These are phyloP conservation scores for Apiotrichum brassicae DNA, from an alignment of 1,284 basidiomycete genomes.

Conservation along the genomic window DNA sequence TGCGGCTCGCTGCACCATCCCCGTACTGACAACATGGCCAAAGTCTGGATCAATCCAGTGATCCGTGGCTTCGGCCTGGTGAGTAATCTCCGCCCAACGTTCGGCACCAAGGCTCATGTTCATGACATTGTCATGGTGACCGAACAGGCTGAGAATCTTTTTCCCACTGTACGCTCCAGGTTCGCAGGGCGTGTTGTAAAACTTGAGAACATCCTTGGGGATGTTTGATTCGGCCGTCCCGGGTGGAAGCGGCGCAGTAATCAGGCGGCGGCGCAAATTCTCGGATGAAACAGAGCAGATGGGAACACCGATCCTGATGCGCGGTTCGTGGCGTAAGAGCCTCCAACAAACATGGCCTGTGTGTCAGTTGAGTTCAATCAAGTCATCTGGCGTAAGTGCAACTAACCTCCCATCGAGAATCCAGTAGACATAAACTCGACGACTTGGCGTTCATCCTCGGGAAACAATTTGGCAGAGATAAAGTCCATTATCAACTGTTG, in stretches of 20 bases:
- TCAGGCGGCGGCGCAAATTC: constrained; percentile 1
- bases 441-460: constrained; percentile 58
- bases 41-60: constrained; percentile 36
- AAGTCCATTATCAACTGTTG: constrained; percentile 76
- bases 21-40: constrained; percentile 42
- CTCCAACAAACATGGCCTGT: constrained; percentile 14
- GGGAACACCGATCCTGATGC: constrained; percentile 8
- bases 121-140: constrained; percentile 41
- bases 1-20: constrained; percentile 41
- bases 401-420: constrained; percentile 49
- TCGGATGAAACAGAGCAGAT: constrained; percentile 11
- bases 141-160: constrained; percentile 62
- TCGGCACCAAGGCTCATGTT: constrained; percentile 23
- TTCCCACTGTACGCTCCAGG: constrained; percentile 54
- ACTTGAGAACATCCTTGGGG: not conserved
- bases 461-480: constrained; percentile 70
- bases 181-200: not conserved
- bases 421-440: constrained; percentile 58
- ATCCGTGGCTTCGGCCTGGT: constrained; percentile 47
- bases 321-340: constrained; percentile 27
- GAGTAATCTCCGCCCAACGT: constrained; percentile 25
- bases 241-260: not conserved
- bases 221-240: not conserved
- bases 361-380: too few species aligned
- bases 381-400: too few species aligned